These are phyloP conservation scores for Aristolochia fimbriata DNA, from an alignment of 164 flowering plant genomes.

Conservation along the genomic window DNA sequence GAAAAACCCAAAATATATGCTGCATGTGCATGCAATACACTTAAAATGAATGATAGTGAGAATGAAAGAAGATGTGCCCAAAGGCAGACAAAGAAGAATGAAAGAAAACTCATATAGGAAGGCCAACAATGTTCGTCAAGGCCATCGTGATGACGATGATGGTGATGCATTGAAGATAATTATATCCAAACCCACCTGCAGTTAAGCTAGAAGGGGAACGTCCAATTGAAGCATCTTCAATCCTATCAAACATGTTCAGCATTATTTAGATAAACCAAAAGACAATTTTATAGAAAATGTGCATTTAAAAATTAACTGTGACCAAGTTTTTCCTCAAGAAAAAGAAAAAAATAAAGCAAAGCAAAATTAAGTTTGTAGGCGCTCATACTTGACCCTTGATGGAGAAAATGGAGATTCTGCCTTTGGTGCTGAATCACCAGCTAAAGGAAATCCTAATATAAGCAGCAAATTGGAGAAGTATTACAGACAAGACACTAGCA, in stretches of 20 bases:
- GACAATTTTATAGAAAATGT: background rate
- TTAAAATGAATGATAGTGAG: no score
- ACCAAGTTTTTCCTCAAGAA: background rate
- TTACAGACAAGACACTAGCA: background rate
- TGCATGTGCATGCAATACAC: no score
- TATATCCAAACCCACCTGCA: slow-evolving; percentile 25
- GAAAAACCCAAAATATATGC: no score
- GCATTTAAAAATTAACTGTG: background rate
- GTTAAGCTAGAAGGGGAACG: slow-evolving; percentile 34
- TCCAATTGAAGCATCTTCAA: slow-evolving; percentile 37
- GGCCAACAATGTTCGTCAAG: no score
- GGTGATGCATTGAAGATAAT: no score
- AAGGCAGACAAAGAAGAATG: no score
- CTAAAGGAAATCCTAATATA: slow-evolving; percentile 31
- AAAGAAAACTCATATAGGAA: no score
- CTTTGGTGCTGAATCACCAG: slow-evolving; percentile 40
- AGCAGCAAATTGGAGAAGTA: background rate
- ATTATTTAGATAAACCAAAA: slow-evolving; percentile 3
- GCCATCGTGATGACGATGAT: no score
- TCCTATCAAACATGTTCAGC: slow-evolving; percentile 39
- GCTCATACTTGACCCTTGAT: slow-evolving; percentile 58
- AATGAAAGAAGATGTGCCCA: background rate
- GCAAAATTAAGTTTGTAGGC: background rate
- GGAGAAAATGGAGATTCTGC: slow-evolving; percentile 59
- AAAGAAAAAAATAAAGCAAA: background rate